Base-by-base conservation (phyloP, 1,284 basidiomycete species). In the Malassezia sp. region DNA sequence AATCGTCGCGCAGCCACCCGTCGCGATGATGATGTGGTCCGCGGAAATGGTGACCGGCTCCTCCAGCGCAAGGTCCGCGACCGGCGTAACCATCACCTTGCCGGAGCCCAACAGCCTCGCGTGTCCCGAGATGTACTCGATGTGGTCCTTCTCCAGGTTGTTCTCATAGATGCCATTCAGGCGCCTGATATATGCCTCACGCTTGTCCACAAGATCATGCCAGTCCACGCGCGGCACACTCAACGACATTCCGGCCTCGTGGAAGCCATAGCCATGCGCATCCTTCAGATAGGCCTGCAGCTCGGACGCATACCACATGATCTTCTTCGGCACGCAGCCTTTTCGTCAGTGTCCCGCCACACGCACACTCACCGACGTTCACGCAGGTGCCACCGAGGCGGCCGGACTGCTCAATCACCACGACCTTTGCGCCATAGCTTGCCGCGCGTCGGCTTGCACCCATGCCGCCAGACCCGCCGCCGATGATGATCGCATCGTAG, bases 261-360 rank as follows among this genome's bases (percentile, higher is more conserved):
- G 59, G 42, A 91, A 88, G 49, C 87, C 83, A 74, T 93, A 97
- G 26, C 78, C 73, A 18, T 80, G 78, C 50, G 76, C 75, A 52
- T 84, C 80, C 38, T 78, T 77, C 36, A 93, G 74, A 63, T 83
- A 84, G 63, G 91, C 89, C 31, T 83, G 56, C 37, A 63, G 54
- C 72, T 96, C 91, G 42, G 93, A 88, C 26, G 91, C 89, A 69
- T 97, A 85, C 93, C 93, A 97, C 93, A 97, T 97, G 53, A 99
- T 81, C 84, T 95, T 73, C 52, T 70, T 60, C 28, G 67, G 67
- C 18, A 70, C 67, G 32, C 67, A 70, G 5, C 85, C n/a, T n/a
- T n/a, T n/a, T n/a, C n/a, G n/a, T n/a, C n/a, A n/a, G n/a, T n/a
- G n/a, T n/a, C n/a, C n/a, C n/a, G n/a, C n/a, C n/a, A n/a, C n/a